A percentile compares a stretch with the other conserved stretches of the same genome.
Conservation (phyloP, 2,329 filamentous ascomycete genomes). For the Gliomastix tumulicola region DNA sequence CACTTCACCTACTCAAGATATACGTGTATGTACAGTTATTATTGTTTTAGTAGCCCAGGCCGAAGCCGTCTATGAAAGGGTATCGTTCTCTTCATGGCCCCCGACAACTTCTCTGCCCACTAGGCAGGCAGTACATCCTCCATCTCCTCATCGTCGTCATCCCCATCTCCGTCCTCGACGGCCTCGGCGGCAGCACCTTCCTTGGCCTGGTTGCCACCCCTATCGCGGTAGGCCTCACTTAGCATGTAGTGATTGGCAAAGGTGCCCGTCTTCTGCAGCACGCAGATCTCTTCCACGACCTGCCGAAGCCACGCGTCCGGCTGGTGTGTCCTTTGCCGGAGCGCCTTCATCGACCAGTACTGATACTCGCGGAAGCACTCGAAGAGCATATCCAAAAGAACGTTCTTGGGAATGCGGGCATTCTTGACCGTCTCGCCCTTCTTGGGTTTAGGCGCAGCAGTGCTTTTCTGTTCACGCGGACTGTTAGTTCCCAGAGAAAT, state of each 20-base stretch:
- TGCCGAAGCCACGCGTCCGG: constrained; percentile 91
- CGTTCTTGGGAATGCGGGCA: constrained; percentile 81
- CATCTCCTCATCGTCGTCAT: constrained; percentile 66
- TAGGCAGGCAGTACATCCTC: constrained; percentile 57
- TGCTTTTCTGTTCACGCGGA: constrained; percentile 30
- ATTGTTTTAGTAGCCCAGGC: no score
- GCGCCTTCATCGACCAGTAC: constrained; percentile 89
- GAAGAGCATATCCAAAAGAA: constrained; percentile 81
- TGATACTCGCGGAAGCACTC: constrained; percentile 75
- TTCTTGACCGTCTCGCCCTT: constrained; percentile 71
- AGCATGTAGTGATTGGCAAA: constrained; percentile 85
- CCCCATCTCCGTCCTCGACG: constrained; percentile 53
- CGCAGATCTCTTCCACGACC: constrained; percentile 74
- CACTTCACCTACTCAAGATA: no score
- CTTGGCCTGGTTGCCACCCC: constrained; percentile 36
- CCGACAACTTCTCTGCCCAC: no score
- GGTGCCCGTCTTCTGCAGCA: constrained; percentile 72
- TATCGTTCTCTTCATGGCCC: no score
- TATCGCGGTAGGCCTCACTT: constrained; percentile 47
- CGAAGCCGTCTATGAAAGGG: no score
- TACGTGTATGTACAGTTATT: no score
- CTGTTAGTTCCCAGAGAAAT: not conserved
- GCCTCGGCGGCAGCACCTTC: constrained; percentile 44
- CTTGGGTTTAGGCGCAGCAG: no score
- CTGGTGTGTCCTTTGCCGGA: constrained; percentile 72